Percentiles rank a stretch among this genome's conserved stretches.
phyloP scores from a whole-genome alignment of 2,329 filamentous ascomycete genomes.

The Westerdykella ornata region DNA sequence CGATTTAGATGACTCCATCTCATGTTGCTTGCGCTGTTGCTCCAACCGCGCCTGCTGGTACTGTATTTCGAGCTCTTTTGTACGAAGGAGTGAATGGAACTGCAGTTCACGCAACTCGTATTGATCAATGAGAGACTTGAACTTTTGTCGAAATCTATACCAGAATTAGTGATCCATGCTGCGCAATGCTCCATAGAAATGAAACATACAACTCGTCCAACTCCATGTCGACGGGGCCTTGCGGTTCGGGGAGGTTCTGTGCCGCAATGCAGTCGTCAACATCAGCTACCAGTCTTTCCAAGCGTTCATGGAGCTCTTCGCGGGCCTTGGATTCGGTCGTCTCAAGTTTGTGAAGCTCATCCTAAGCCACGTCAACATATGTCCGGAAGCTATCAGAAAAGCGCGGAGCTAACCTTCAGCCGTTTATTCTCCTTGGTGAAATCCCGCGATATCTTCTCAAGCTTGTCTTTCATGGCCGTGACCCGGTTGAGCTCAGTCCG shows the following conservation, averaged over 20 bases:
- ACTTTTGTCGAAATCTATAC: slow-evolving; percentile 60
- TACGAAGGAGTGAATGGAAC: slow-evolving; percentile 84
- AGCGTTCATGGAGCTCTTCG: slow-evolving; percentile 75
- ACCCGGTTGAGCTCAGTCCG: slow-evolving; percentile 86
- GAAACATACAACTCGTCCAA: slow-evolving; percentile 73
- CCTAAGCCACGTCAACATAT: slow-evolving; percentile 52
- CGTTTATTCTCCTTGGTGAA: slow-evolving; percentile 97
- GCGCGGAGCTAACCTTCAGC: slow-evolving; percentile 63
- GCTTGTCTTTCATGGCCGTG: slow-evolving; percentile 84
- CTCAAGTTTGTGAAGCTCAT: slow-evolving; percentile 79
- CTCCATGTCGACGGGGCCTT: slow-evolving; percentile 78
- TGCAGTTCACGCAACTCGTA: slow-evolving; percentile 93
- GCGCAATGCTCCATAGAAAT: not conserved
- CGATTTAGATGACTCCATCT: slow-evolving; percentile 70
- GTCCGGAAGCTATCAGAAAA: not conserved
- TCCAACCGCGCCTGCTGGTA: slow-evolving; percentile 84
- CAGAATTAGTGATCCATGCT: not conserved
- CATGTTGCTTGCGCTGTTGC: slow-evolving; percentile 80
- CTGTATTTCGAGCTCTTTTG: slow-evolving; percentile 93
- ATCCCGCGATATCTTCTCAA: slow-evolving; percentile 92
- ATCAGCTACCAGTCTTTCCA: slow-evolving; percentile 71
- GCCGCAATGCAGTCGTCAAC: slow-evolving; percentile 84
- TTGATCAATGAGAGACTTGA: slow-evolving; percentile 93
- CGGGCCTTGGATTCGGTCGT: slow-evolving; percentile 79
- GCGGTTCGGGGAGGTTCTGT: slow-evolving; percentile 66